A percentile compares a stretch with the other conserved stretches of the same genome.
phyloP scores from a whole-genome alignment of 1,284 basidiomycete species.

The Ganoderma leucocontextum region DNA sequence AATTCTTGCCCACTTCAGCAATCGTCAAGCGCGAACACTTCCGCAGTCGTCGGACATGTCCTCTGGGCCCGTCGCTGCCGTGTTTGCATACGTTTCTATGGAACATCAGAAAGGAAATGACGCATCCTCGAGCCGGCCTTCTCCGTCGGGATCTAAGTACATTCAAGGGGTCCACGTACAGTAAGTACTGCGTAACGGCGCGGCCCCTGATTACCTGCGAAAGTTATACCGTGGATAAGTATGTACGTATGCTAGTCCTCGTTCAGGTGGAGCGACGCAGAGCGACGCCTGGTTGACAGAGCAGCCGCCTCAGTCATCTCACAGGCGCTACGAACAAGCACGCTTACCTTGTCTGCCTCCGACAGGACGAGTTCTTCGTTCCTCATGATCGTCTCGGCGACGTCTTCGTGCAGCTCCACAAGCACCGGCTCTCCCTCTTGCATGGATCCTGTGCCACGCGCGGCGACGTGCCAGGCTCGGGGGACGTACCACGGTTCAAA shows the following conservation, averaged over 20 bases:
- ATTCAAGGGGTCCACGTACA: no score
- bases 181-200: no score
- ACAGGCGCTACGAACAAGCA: not conserved
- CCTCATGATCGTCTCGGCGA: not conserved
- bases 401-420: not conserved
- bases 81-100: no score
- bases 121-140: no score
- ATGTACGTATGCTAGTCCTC: not conserved
- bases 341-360: not conserved
- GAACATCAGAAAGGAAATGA: no score
- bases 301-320: not conserved
- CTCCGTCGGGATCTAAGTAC: no score
- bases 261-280: not conserved
- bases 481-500: not conserved
- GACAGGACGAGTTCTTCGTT: not conserved
- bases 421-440: not conserved
- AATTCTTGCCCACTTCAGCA: not conserved
- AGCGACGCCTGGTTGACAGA: not conserved
- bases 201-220: no score
- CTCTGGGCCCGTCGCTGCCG: no score
- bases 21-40: not conserved
- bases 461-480: not conserved
- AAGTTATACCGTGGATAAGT: no score
- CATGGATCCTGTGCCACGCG: not conserved
- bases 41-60: not conserved